These are phyloP conservation scores for Alternaria sp. DNA, from an alignment of 2,329 filamentous ascomycete species.

Conservation along the genomic window DNA sequence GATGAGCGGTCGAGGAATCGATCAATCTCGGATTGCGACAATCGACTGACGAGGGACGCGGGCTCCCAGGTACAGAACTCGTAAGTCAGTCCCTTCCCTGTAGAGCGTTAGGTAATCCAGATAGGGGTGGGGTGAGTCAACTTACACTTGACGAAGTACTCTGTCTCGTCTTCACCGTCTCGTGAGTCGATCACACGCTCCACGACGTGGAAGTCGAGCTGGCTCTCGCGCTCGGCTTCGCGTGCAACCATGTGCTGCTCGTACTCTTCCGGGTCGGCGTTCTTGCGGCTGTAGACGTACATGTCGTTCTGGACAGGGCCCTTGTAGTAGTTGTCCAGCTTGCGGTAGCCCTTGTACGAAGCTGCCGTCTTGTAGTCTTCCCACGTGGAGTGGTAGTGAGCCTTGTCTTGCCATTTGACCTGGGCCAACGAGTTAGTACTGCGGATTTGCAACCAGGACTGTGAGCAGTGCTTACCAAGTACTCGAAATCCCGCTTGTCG, in stretches of 20 bases:
- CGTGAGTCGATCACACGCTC: constrained; percentile 89
- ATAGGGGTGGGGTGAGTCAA: constrained; percentile 8
- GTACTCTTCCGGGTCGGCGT: constrained; percentile 79
- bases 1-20: constrained; percentile 84
- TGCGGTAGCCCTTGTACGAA: constrained; percentile 81
- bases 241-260: constrained; percentile 96
- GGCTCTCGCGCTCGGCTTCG: constrained; percentile 85
- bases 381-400: constrained; percentile 96
- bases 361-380: constrained; percentile 77
- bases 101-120: constrained; percentile 27
- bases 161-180: constrained; percentile 76
- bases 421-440: constrained; percentile 46
- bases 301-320: constrained; percentile 83
- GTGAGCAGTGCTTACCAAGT: constrained; percentile 54
- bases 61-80: constrained; percentile 95
- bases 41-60: constrained; percentile 73
- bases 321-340: constrained; percentile 92
- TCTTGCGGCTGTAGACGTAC: constrained; percentile 60
- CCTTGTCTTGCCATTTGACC: constrained; percentile 97
- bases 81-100: constrained; percentile 84
- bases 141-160: constrained; percentile 92
- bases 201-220: constrained; percentile 88
- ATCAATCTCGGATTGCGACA: constrained; percentile 89
- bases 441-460: constrained; percentile 22
- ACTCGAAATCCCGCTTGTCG: constrained; percentile 82